These are phyloP conservation scores for Stenocarpella maydis DNA, from an alignment of 2,329 filamentous ascomycete genomes.

Conservation along the genomic window DNA sequence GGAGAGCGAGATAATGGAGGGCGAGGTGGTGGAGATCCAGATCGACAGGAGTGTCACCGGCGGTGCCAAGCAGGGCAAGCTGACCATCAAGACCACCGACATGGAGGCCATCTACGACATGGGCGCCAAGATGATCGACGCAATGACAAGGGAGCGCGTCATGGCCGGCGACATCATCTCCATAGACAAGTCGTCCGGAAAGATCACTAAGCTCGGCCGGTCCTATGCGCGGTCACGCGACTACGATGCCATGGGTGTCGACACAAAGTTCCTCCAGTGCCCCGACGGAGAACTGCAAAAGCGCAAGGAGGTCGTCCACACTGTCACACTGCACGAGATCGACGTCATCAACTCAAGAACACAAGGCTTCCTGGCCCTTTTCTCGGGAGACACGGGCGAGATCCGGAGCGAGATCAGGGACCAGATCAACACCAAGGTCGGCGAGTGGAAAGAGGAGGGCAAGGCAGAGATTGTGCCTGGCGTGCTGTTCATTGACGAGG, in stretches of 20 bases:
- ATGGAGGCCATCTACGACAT: constrained; percentile 99
- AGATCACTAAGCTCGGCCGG: constrained; percentile 95
- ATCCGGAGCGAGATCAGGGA: constrained; percentile 97
- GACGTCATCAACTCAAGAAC: constrained; percentile 99
- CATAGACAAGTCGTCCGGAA: constrained; percentile 97
- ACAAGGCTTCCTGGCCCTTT: constrained; percentile 96
- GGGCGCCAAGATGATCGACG: constrained; percentile 99
- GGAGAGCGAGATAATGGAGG: constrained; percentile 98
- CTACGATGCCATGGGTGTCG: constrained; percentile 98
- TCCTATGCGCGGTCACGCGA: constrained; percentile 95
- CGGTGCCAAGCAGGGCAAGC: constrained; percentile 96
- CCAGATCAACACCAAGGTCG: constrained; percentile 99
- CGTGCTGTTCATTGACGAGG: constrained; percentile 97
- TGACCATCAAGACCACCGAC: constrained; percentile 99
- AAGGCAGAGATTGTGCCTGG: constrained; percentile 98
- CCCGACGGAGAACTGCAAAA: constrained; percentile 98
- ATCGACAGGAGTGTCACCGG: constrained; percentile 97
- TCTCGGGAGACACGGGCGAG: constrained; percentile 97
- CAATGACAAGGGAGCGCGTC: constrained; percentile 98
- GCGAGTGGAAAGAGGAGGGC: constrained; percentile 99
- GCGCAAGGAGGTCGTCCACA: constrained; percentile 96
- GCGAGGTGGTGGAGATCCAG: constrained; percentile 98
- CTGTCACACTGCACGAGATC: constrained; percentile 96
- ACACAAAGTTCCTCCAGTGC: constrained; percentile 98
- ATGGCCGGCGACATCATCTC: constrained; percentile 99